Evolutionary conservation across 768 basidiomycete genomes (phyloP), one percentile per base, ranked within the genome.

Genomic region (Mycena pura): DNA sequence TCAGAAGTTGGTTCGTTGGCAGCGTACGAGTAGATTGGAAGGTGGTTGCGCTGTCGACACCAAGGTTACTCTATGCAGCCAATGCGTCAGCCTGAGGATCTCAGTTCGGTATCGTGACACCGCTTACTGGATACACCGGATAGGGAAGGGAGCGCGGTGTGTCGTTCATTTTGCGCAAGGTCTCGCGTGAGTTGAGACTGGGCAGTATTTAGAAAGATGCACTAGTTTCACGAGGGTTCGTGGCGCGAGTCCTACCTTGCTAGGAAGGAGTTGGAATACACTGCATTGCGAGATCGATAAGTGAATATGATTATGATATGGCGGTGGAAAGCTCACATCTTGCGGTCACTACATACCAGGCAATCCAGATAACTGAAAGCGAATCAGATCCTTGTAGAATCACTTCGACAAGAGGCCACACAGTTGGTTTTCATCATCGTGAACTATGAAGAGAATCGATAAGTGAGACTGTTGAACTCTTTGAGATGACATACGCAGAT

Each of bases 261-360:
- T 4, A 64, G 52, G 29, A 64, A 51, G 15, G 63, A 64, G 36
- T 60, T 64, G 17, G 58, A 56, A 29, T 60, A 64, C 15, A 64
- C 62, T 63, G 21, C 3, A 11, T 11, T n/a, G 19, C 6, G 15
- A 15, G 11, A 15, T 22, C 6, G n/a, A n/a, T n/a, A n/a, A 24
- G 14, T 5, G 22, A 19, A 34, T 22, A 4, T 19, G 29, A 22
- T 36, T 8, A n/a, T n/a, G n/a, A n/a, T 5, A 38, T 24, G n/a
- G 27, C 32, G 7, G 21, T 10, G 29, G 19, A 11, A 25, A 25
- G 47, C 62, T 43, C 32, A 63, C 62, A 43, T 40, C 63, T 22
- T 7, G 63, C 53, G 15, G 53, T 52, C 8, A 64, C 48, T 0
- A 57, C 49, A 41, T 60, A 64, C 57, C 63, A 64, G 32, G 63